Evolutionary conservation across 2,329 filamentous ascomycete species (phyloP).

Genomic region (Botrytis cinerea): DNA sequence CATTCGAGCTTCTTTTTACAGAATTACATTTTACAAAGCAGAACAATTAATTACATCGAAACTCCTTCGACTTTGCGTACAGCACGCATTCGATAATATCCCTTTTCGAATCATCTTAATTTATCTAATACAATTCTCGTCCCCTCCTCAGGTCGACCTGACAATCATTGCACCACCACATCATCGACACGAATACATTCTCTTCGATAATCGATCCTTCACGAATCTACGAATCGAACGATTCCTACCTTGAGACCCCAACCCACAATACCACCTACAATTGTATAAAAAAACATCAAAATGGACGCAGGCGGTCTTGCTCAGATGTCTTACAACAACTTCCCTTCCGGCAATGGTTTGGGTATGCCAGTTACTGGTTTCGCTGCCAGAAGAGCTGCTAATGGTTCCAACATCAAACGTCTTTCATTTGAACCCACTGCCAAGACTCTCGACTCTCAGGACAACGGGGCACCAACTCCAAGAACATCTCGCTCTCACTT

Average conservation of each 20-base stretch:
- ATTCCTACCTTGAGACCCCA: conserved; percentile 5
- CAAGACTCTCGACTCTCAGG: conserved; percentile 68
- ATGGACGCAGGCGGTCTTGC: conserved; percentile 98
- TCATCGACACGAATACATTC: conserved; percentile 1
- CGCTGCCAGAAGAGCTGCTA: conserved; percentile 73
- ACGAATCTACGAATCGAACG: not conserved
- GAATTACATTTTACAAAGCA: conserved; percentile 13
- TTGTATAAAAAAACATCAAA: conserved; percentile 38
- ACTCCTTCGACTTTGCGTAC: conserved; percentile 1
- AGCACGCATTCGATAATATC: conserved; percentile 12
- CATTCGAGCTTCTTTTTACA: conserved; percentile 17
- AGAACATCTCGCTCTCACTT: conserved; percentile 94
- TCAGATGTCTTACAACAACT: conserved; percentile 95
- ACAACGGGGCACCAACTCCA: conserved; percentile 74
- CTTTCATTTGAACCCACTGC: conserved; percentile 70
- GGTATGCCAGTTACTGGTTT: conserved; percentile 78
- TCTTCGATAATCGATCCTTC: not conserved
- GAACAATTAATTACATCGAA: conserved; percentile 15
- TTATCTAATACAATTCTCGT: conserved; percentile 20
- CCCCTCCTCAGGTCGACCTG: conserved; percentile 8
- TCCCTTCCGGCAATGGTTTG: conserved; percentile 69
- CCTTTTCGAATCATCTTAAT: conserved; percentile 22
- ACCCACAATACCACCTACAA: conserved; percentile 14
- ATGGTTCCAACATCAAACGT: conserved; percentile 83
- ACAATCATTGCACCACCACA: not conserved